These are phyloP conservation scores for Eurotiales sp. DNA, from an alignment of 2,329 filamentous ascomycete genomes.

Conservation along the genomic window DNA sequence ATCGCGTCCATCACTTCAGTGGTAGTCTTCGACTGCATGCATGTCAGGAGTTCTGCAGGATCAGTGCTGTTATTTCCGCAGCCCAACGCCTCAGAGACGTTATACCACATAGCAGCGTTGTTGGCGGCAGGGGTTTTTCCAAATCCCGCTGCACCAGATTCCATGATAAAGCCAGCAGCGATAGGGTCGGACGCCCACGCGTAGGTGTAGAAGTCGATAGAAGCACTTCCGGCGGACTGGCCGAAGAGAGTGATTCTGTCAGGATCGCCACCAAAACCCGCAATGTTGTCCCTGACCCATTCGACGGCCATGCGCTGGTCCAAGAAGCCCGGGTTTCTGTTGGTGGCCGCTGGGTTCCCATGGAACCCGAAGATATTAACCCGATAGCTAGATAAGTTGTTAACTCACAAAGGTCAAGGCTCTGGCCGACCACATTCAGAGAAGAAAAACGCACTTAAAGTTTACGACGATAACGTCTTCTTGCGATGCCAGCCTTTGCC, in stretches of 20 bases:
- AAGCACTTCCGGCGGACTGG: conserved; percentile 56
- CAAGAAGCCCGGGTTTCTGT: conserved; percentile 64
- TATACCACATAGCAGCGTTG: too few relatives aligned
- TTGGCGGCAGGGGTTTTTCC: too few relatives aligned
- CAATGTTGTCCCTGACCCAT: conserved; percentile 76
- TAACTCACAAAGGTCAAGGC: too few relatives aligned
- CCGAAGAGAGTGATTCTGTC: conserved; percentile 78
- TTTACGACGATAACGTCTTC: neutral
- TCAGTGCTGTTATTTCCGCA: too few relatives aligned
- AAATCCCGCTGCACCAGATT: neutral
- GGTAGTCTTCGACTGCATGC: too few relatives aligned
- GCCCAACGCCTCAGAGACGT: too few relatives aligned
- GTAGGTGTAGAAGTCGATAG: neutral
- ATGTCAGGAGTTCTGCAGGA: too few relatives aligned
- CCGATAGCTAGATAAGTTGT: neutral
- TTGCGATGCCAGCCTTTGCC: neutral
- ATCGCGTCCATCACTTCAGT: too few relatives aligned
- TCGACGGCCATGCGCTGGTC: conserved; percentile 70
- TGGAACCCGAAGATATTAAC: neutral
- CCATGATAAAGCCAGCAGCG: neutral
- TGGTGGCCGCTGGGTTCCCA: neutral
- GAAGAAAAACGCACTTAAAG: neutral
- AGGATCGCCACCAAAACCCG: conserved; percentile 74
- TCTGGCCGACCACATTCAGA: too few relatives aligned
- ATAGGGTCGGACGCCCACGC: neutral